Percentiles rank a stretch among this genome's conserved stretches.
These are phyloP conservation scores for Lactifluus subvellereus DNA, from an alignment of 768 basidiomycete species.

Conservation along the genomic window DNA sequence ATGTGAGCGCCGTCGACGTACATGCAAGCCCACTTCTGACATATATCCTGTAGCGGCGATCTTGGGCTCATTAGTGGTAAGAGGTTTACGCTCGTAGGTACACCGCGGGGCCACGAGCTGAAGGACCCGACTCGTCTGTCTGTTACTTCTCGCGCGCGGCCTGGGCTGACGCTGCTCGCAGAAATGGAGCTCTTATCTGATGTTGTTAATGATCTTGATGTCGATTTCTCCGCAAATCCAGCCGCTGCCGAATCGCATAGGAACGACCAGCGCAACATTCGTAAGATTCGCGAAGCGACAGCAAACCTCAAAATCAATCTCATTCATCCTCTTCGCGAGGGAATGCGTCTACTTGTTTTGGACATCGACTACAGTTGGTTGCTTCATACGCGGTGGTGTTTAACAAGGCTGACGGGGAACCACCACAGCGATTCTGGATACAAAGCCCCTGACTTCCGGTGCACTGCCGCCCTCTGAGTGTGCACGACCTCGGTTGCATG, in stretches of 20 bases:
- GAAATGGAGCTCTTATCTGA: constrained; percentile 63
- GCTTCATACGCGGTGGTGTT: constrained; percentile 3
- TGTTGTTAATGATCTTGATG: constrained; percentile 75
- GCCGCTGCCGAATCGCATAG: constrained; percentile 53
- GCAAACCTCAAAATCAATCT: constrained; percentile 59
- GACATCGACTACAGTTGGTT: constrained; percentile 82
- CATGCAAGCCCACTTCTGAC: constrained; percentile 3
- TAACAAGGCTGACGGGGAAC: neutral
- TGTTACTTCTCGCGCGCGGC: constrained; percentile 2
- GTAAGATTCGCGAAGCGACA: constrained; percentile 72
- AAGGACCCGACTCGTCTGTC: constrained; percentile 63
- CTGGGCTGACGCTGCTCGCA: constrained; percentile 26
- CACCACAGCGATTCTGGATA: constrained; percentile 68
- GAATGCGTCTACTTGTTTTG: constrained; percentile 77
- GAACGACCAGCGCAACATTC: constrained; percentile 73
- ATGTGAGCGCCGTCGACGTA: constrained; percentile 38
- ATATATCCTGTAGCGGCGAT: constrained; percentile 41
- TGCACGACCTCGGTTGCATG: constrained; percentile 75
- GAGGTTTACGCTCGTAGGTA: constrained; percentile 83
- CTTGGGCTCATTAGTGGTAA: constrained; percentile 52
- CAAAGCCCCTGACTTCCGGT: constrained; percentile 78
- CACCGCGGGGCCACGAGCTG: constrained; percentile 79
- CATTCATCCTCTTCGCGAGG: constrained; percentile 68
- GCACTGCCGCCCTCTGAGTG: constrained; percentile 76
- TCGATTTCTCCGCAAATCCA: constrained; percentile 65